These are phyloP conservation scores for Tetradesmus obliquus DNA, from an alignment of 139 green algal genomes.

Conservation along the genomic window DNA sequence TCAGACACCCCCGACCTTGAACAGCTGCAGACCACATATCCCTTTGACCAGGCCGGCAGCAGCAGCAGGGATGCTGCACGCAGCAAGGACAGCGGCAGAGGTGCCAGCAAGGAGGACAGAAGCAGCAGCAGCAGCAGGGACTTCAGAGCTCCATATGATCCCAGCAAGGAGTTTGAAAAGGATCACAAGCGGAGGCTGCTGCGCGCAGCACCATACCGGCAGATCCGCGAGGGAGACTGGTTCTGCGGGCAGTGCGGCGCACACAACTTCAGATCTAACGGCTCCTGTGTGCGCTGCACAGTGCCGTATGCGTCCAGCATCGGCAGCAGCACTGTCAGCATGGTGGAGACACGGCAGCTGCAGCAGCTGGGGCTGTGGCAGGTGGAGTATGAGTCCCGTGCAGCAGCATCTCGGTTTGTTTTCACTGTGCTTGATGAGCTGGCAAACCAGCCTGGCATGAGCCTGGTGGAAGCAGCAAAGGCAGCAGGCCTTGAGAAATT, in stretches of 20 bases:
- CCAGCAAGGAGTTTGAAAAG: not conserved
- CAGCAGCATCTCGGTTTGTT: not conserved
- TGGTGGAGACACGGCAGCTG: constrained; percentile 1
- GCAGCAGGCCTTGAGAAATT: not conserved
- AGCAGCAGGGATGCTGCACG: not conserved
- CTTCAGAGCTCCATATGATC: not conserved
- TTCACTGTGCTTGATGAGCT: not conserved
- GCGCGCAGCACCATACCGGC: not conserved
- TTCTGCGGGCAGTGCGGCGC: constrained; percentile 20
- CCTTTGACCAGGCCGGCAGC: not conserved
- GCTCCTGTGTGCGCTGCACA: not conserved
- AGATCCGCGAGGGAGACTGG: not conserved
- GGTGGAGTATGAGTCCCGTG: not conserved
- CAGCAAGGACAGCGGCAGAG: not conserved
- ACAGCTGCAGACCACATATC: not conserved
- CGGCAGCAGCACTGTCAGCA: constrained; percentile 21
- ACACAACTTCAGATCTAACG: constrained; percentile 17
- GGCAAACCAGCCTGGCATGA: not conserved
- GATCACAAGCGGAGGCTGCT: constrained; percentile 17
- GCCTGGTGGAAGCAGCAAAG: not conserved
- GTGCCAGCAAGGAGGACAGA: not conserved
- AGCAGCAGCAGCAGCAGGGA: not conserved
- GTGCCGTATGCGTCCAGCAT: not conserved
- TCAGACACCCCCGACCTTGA: not conserved
- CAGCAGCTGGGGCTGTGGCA: not conserved